These are phyloP conservation scores for Aristolochia contorta DNA, from an alignment of 164 flowering plant genomes.

Conservation along the genomic window DNA sequence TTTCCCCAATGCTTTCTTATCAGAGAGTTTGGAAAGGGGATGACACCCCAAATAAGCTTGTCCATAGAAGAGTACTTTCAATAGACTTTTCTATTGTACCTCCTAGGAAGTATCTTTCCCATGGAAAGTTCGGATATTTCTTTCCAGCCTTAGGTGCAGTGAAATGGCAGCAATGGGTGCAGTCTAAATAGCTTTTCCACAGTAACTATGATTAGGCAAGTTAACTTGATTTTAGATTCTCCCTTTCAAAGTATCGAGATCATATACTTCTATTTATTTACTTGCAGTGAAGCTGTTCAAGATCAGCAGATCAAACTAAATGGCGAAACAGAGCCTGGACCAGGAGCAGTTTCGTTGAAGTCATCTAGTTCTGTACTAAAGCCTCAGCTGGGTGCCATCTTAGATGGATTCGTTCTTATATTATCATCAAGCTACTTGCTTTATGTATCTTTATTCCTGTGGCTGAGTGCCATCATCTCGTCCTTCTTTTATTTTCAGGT, in stretches of 20 bases:
- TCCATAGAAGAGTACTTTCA: no score
- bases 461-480: constrained; percentile 94
- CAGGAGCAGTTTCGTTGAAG: constrained; percentile 36
- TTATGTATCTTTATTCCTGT: constrained; percentile 65
- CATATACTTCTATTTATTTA: constrained; percentile 4
- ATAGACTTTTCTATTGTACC: no score
- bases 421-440: constrained; percentile 69
- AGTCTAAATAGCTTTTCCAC: no score
- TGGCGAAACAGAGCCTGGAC: constrained; percentile 14
- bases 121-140: no score
- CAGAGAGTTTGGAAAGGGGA: no score
- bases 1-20: no score
- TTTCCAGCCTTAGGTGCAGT: no score
- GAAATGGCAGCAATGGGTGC: no score
- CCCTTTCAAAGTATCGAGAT: no score
- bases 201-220: background rate
- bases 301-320: constrained; percentile 23
- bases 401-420: constrained; percentile 78
- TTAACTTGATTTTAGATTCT: background rate
- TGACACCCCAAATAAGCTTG: no score
- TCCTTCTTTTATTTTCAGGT: constrained; percentile 98
- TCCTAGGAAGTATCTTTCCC: no score
- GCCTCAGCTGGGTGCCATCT: constrained; percentile 59
- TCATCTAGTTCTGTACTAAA: constrained; percentile 24
- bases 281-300: constrained; percentile 38